Percentiles rank a stretch among this genome's conserved stretches.
Conservation (phyloP, 441 rosid genomes). For the Raphanus hybrid region DNA sequence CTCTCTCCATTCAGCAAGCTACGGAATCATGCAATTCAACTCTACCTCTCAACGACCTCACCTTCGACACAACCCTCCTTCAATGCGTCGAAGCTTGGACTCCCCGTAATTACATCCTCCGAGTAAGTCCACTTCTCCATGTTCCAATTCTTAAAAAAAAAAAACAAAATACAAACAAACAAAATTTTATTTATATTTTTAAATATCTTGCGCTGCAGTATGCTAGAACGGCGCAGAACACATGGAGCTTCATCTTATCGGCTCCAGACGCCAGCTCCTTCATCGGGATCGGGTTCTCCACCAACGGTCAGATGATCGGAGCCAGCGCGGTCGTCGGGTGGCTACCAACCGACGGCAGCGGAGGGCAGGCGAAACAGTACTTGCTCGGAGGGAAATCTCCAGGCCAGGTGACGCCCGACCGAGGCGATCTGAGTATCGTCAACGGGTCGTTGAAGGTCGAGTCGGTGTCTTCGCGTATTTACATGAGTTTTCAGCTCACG, state of each 20-base stretch:
- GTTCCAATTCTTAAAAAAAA: neutral
- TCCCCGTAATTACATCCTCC: slow-evolving; percentile 52
- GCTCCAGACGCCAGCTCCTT: no score
- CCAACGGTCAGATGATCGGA: no score
- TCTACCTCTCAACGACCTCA: slow-evolving; percentile 44
- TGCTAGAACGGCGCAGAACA: no score
- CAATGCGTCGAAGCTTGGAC: slow-evolving; percentile 66
- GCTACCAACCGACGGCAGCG: slow-evolving; percentile 44
- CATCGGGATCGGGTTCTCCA: no score
- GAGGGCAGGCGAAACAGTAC: slow-evolving; percentile 50
- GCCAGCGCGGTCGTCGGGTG: no score
- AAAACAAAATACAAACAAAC: neutral
- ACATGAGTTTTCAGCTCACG: no score
- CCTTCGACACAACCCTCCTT: slow-evolving; percentile 53
- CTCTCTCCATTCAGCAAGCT: slow-evolving; percentile 44
- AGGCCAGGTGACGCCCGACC: slow-evolving; percentile 45
- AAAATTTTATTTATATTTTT: no score
- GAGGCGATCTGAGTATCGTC: no score
- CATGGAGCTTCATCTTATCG: no score
- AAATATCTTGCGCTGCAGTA: neutral
- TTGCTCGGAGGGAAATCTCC: slow-evolving; percentile 53
- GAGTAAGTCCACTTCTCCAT: slow-evolving; percentile 56
- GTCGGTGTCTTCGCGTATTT: no score
- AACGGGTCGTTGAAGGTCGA: no score
- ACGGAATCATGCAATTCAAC: slow-evolving; percentile 69